Conservation (phyloP, 2,329 filamentous ascomycete genomes). For the Tolypocladium capitatum region DNA sequence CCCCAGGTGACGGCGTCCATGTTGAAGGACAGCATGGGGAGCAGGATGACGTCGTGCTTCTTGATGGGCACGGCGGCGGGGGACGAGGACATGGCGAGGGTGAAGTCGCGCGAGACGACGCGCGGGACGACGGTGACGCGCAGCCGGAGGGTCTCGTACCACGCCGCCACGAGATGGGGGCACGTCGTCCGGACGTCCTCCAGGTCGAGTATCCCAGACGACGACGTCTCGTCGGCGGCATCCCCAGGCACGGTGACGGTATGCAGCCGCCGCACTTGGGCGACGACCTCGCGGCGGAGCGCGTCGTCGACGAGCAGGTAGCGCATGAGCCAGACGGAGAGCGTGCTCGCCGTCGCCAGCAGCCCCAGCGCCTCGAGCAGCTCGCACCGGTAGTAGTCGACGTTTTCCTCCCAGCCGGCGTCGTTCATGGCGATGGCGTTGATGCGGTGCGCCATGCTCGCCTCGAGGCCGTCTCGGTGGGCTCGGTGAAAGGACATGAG, state of each 20-base stretch:
- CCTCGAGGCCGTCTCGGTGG: constrained; percentile 11
- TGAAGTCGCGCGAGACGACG: constrained; percentile 15
- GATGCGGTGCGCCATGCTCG: constrained; percentile 15
- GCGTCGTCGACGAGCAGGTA: constrained; percentile 11
- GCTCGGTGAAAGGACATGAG: constrained; percentile 13
- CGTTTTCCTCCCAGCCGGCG: constrained; percentile 15
- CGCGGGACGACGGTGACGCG: constrained; percentile 18
- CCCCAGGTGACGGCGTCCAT: constrained; percentile 15
- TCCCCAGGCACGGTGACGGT: constrained; percentile 3
- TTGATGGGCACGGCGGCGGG: constrained; percentile 8
- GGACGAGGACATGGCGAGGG: constrained; percentile 8
- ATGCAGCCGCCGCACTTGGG: constrained; percentile 10
- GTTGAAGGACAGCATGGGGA: constrained; percentile 19
- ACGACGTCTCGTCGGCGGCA: neutral
- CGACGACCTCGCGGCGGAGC: constrained; percentile 9
- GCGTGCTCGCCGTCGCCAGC: constrained; percentile 16
- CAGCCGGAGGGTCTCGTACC: constrained; percentile 18
- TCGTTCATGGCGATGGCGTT: constrained; percentile 17
- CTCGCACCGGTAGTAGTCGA: constrained; percentile 18
- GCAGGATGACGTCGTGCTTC: constrained; percentile 16
- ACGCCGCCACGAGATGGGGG: constrained; percentile 16
- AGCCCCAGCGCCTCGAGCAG: constrained; percentile 18
- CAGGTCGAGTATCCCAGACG: constrained; percentile 7
- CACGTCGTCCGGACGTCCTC: constrained; percentile 12
- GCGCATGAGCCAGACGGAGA: constrained; percentile 16